Evolutionary conservation across 73 alveolate species (phyloP).

Genomic region (Loxodes magnus): DNA sequence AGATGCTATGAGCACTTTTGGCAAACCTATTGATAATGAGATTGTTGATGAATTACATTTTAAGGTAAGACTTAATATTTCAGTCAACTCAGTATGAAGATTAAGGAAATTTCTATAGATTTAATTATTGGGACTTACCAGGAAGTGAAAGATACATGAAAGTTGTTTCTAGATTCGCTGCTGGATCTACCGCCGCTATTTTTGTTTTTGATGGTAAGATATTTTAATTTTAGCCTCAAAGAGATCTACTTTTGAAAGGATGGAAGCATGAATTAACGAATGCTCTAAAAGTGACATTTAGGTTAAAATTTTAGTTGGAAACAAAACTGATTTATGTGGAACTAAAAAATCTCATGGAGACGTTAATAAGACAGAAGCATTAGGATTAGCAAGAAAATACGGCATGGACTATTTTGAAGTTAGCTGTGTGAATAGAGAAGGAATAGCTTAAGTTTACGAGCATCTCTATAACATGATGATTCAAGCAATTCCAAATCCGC

Average conservation of each 20-base stretch:
- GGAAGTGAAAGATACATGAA: conserved; percentile 93
- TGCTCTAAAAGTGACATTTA: conserved; percentile 90
- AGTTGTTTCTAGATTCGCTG: conserved; percentile 77
- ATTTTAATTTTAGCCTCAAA: conserved; percentile 52
- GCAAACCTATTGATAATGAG: conserved; percentile 85
- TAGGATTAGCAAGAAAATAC: conserved; percentile 87
- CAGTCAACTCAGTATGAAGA: conserved; percentile 49
- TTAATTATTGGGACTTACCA: conserved; percentile 94
- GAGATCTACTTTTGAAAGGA: conserved; percentile 85
- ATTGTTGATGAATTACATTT: conserved; percentile 82
- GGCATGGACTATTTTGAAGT: conserved; percentile 92
- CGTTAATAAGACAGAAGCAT: conserved; percentile 90
- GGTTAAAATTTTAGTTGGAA: conserved; percentile 79
- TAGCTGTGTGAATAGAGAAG: conserved; percentile 83
- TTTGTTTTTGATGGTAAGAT: conserved; percentile 82
- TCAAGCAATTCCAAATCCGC: conserved; percentile 85
- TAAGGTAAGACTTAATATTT: conserved; percentile 20
- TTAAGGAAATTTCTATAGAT: conserved; percentile 61
- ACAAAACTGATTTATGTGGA: conserved; percentile 82
- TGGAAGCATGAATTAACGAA: conserved; percentile 86
- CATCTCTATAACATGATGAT: conserved; percentile 77
- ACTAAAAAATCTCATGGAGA: conserved; percentile 77
- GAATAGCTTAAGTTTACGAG: conserved; percentile 79
- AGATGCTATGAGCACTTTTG: conserved; percentile 79
- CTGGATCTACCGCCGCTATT: conserved; percentile 94